These are phyloP conservation scores for Lepidium aucheri DNA, from an alignment of 345 rosid genomes.

Conservation along the genomic window DNA sequence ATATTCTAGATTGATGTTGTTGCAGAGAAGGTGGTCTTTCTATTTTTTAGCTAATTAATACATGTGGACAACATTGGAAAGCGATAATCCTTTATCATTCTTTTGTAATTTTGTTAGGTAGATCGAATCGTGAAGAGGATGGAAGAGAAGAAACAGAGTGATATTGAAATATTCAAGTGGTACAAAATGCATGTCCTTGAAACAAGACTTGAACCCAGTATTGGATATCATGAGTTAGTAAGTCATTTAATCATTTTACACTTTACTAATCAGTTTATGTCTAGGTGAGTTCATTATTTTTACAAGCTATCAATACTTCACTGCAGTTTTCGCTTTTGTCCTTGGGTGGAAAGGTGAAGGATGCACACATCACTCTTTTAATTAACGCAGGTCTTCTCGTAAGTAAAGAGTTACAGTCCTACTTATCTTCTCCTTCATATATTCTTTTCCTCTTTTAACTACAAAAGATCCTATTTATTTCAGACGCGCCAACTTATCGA, in stretches of 20 bases:
- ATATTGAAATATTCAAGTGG: slow-evolving; percentile 65
- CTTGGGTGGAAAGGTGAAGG: slow-evolving; percentile 66
- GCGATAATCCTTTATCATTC: neutral
- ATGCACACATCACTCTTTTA: slow-evolving; percentile 59
- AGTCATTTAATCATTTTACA: slow-evolving; percentile 26
- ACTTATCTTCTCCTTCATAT: neutral
- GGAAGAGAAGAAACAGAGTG: slow-evolving; percentile 50
- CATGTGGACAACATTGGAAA: neutral
- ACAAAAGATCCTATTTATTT: neutral
- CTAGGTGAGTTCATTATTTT: neutral
- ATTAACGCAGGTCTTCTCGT: slow-evolving; percentile 85
- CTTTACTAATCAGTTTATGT: neutral
- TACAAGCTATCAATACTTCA: neutral
- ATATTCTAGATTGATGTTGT: neutral
- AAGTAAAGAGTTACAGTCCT: slow-evolving; percentile 26
- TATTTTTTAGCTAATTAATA: neutral
- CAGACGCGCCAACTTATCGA: slow-evolving; percentile 79
- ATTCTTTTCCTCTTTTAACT: neutral
- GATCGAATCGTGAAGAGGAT: slow-evolving; percentile 50
- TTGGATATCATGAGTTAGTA: slow-evolving; percentile 71
- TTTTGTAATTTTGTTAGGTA: slow-evolving; percentile 29
- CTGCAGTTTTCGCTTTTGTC: slow-evolving; percentile 69
- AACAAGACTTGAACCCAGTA: slow-evolving; percentile 64
- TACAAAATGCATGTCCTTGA: slow-evolving; percentile 66
- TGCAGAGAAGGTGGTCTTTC: neutral